Evolutionary conservation across 176 grass and related monocot species (phyloP).

Genomic region (bread wheat (Triticum aestivum)): DNA sequence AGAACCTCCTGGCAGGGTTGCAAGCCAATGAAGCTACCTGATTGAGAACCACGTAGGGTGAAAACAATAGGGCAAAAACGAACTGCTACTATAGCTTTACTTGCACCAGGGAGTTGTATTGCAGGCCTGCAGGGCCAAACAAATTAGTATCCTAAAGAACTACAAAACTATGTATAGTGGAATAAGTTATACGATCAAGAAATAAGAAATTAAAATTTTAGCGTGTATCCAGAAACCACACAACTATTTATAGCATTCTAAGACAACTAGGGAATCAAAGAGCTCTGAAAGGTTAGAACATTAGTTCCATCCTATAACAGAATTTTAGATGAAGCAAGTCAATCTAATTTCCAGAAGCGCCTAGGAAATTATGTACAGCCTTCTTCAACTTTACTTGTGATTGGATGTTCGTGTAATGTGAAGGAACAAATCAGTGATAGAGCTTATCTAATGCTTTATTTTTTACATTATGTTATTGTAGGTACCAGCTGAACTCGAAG

Average conservation of each 20-base stretch:
- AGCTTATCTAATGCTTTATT: neutral
- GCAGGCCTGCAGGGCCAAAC: conserved; percentile 62
- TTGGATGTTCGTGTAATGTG: conserved; percentile 8
- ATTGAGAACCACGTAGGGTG: conserved; percentile 55
- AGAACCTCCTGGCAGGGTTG: conserved; percentile 24
- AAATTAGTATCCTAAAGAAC: conserved; percentile 20
- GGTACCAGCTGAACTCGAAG: neutral
- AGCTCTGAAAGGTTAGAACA: neutral
- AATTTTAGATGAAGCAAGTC: neutral
- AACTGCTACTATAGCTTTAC: conserved; percentile 86
- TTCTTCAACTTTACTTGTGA: neutral
- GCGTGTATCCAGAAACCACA: neutral
- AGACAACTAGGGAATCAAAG: conserved; percentile 2
- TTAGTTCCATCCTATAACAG: neutral
- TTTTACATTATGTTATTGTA: neutral
- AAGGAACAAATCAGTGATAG: neutral
- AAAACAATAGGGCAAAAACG: conserved; percentile 89
- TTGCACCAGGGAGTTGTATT: conserved; percentile 79
- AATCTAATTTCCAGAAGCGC: conserved; percentile 9
- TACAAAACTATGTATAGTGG: neutral
- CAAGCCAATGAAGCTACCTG: conserved; percentile 49
- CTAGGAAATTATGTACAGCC: neutral
- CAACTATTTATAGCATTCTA: neutral
- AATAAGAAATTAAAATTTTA: neutral
- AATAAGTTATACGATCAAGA: neutral